Evolutionary conservation across 2,329 filamentous ascomycete species (phyloP).

Genomic region (Calonectria pseudoturangicola): DNA sequence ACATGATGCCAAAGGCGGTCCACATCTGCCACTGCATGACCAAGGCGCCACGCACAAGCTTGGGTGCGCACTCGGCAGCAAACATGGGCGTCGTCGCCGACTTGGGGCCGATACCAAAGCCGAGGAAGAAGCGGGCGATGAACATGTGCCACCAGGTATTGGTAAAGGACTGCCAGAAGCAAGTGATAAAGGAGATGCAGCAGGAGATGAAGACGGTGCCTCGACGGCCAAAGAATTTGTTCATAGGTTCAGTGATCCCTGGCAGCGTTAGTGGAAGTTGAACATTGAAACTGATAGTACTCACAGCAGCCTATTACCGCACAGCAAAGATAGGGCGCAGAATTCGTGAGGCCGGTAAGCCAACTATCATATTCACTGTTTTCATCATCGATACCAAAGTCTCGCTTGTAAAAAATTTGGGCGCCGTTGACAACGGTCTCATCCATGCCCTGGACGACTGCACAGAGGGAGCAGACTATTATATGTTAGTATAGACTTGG

Average conservation of each 20-base stretch:
- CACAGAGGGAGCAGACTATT: slow-evolving; percentile 76
- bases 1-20: slow-evolving; percentile 72
- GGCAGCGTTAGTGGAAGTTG: not conserved
- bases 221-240: slow-evolving; percentile 80
- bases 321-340: slow-evolving; percentile 78
- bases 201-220: slow-evolving; percentile 84
- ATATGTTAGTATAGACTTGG: not conserved
- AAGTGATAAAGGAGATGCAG: slow-evolving; percentile 73
- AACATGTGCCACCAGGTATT: slow-evolving; percentile 76
- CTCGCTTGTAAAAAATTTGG: slow-evolving; percentile 77
- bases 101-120: slow-evolving; percentile 68
- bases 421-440: slow-evolving; percentile 77
- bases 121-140: slow-evolving; percentile 53
- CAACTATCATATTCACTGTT: slow-evolving; percentile 68
- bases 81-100: slow-evolving; percentile 80
- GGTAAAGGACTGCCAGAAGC: slow-evolving; percentile 67
- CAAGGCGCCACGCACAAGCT: slow-evolving; percentile 79
- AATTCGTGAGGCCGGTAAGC: slow-evolving; percentile 78
- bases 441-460: slow-evolving; percentile 77
- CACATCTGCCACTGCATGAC: slow-evolving; percentile 84
- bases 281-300: slow-evolving; percentile 53
- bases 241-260: slow-evolving; percentile 78
- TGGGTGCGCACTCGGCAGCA: slow-evolving; percentile 81
- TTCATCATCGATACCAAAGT: slow-evolving; percentile 76
- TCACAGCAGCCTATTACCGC: slow-evolving; percentile 80